Evolutionary conservation across 2,329 filamentous ascomycete species (phyloP).

Genomic region (Bipolaris bicolor): DNA sequence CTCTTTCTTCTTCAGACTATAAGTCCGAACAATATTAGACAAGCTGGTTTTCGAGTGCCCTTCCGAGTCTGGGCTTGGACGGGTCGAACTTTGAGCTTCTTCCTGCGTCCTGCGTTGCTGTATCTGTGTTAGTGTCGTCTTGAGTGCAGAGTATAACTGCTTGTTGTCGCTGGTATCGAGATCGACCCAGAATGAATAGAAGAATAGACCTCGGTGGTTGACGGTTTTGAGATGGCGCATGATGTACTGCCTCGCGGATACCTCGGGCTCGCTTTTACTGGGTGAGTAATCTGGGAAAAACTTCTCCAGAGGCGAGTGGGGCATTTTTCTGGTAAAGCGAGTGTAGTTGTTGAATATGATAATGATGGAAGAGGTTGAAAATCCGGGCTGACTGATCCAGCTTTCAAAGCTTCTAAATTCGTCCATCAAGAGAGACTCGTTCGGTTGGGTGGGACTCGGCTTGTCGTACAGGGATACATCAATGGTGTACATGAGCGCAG

Average conservation of each 20-base stretch:
- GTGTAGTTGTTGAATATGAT: conserved; percentile 47
- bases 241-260: conserved; percentile 41
- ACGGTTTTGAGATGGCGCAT: conserved; percentile 40
- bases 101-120: conserved; percentile 25
- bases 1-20: conserved; percentile 4
- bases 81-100: background rate
- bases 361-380: conserved; percentile 37
- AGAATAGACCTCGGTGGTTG: conserved; percentile 36
- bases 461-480: conserved; percentile 45
- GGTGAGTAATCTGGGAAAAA: conserved; percentile 41
- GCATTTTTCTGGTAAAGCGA: conserved; percentile 42
- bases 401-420: conserved; percentile 42
- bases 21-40: background rate
- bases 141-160: conserved; percentile 44
- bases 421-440: conserved; percentile 37
- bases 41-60: background rate
- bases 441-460: conserved; percentile 33
- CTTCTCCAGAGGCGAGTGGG: conserved; percentile 35
- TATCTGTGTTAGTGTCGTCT: conserved; percentile 43
- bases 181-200: conserved; percentile 49
- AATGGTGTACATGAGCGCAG: conserved; percentile 42
- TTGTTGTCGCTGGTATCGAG: conserved; percentile 45
- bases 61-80: background rate
- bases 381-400: conserved; percentile 39
- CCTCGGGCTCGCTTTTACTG: conserved; percentile 28